A percentile compares a stretch with the other conserved stretches of the same genome.
These are phyloP conservation scores for Heliamphora pulchella DNA, from an alignment of 179 eudicot genomes.

Conservation along the genomic window DNA sequence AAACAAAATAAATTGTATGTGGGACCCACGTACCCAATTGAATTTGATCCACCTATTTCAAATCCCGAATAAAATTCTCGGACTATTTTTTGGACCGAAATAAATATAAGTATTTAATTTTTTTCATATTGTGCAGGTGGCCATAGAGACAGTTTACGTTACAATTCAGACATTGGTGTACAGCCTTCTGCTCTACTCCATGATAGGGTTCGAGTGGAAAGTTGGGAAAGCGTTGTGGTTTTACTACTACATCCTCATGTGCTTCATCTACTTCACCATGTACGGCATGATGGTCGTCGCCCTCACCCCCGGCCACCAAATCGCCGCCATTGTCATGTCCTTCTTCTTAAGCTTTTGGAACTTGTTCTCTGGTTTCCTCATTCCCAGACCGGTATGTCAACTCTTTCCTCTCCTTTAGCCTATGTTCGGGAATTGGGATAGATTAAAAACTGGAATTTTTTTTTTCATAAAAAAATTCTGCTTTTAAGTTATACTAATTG, in stretches of 20 bases:
- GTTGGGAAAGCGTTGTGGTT: conserved; percentile 38
- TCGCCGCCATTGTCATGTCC: conserved; percentile 62
- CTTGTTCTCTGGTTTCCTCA: conserved; percentile 70
- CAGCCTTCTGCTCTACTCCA: conserved; percentile 52
- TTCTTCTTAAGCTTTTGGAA: conserved; percentile 86
- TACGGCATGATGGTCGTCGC: conserved; percentile 90
- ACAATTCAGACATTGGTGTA: conserved; percentile 41
- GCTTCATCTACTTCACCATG: conserved; percentile 39
- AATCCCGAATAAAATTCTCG: too few relatives aligned
- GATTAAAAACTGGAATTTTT: not conserved
- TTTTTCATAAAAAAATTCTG: not conserved
- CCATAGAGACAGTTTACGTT: conserved; percentile 51
- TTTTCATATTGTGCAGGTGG: conserved; percentile 40
- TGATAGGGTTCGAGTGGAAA: conserved; percentile 77
- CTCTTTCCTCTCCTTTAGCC: too few relatives aligned
- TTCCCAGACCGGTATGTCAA: conserved; percentile 58
- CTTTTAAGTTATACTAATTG: too few relatives aligned
- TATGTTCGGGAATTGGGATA: not conserved
- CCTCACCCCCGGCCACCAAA: conserved; percentile 58
- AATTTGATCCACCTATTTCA: too few relatives aligned
- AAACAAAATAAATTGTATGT: too few relatives aligned
- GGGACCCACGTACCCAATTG: too few relatives aligned
- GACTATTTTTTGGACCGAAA: too few relatives aligned
- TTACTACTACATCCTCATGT: conserved; percentile 47
- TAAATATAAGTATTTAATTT: not conserved